These are phyloP conservation scores for Hemileia vastatrix DNA, from an alignment of 1,284 basidiomycete species.

Conservation along the genomic window DNA sequence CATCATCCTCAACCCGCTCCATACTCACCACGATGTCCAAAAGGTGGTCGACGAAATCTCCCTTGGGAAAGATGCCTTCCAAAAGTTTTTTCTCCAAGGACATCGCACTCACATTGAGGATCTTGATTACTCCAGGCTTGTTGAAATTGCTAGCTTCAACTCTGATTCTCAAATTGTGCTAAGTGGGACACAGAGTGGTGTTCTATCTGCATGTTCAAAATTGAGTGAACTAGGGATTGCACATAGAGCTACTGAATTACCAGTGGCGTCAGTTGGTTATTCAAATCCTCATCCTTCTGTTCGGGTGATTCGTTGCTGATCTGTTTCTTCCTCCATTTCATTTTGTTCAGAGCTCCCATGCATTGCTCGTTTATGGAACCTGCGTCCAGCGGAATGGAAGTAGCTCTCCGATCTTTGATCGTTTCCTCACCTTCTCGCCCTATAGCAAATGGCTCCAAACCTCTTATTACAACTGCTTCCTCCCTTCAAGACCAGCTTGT, in stretches of 20 bases:
- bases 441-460: no score
- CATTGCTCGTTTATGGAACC: constrained; percentile 41
- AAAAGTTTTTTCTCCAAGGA: constrained; percentile 7
- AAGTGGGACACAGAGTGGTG: constrained; percentile 35
- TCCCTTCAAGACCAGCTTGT: constrained; percentile 27
- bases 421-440: background rate
- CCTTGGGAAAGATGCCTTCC: no score
- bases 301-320: background rate
- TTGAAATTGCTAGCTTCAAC: constrained; percentile 40
- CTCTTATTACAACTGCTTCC: background rate
- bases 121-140: constrained; percentile 23
- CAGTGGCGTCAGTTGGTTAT: constrained; percentile 33
- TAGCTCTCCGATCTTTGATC: constrained; percentile 30
- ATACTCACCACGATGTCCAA: constrained; percentile 31
- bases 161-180: constrained; percentile 37
- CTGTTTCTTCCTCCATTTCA: background rate
- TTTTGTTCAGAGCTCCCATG: constrained; percentile 30
- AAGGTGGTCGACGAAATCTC: constrained; percentile 29
- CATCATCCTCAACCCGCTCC: constrained; percentile 25
- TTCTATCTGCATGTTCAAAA: constrained; percentile 33
- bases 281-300: background rate
- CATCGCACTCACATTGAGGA: constrained; percentile 3
- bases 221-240: constrained; percentile 34
- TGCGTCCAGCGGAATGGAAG: constrained; percentile 34
- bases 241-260: constrained; percentile 37